Base-by-base conservation (phyloP, 1,284 basidiomycete genomes). In the Sparassis latifolia region DNA sequence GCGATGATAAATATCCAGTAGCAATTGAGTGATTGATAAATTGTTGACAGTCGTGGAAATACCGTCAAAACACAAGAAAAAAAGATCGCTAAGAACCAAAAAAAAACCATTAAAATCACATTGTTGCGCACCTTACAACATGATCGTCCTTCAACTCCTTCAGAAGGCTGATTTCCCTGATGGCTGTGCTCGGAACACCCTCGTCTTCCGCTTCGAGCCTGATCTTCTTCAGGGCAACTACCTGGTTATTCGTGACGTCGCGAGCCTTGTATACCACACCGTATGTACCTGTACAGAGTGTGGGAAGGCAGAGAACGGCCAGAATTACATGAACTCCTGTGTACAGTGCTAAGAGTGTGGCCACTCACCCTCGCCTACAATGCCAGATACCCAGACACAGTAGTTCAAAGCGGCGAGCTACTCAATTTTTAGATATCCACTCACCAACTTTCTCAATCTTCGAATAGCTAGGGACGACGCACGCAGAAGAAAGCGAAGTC, bases 191-290 rank as follows among this genome's bases (percentile, higher is more conserved):
- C 4, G 96, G 96, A 20, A 98, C 96, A 28, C 96, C 96, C 66
- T 99, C 93, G 60, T 97, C 97, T 71, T 99, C 96, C 20, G 94
- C 92, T 69, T 99, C 97, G 37, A 99, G 83, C 51, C 96, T 82
- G 64, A 99, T 99, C 79, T 99, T 98, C 81, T 99, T 99, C 63
- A 95, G 76, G 45, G 94, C 94, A 47, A 94, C 95, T 61, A 92
- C 82, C 69, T 83, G 66, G 71, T 90, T 82, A 48, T 82, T 83
- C 59, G 72, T 76, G 66, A 84, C 70, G 68, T 92, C 83, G 65
- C 84, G 82, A 56, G 86, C 92, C 69, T 94, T 94, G 80, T 98
- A 98, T 20, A 99, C 96, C 50, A 98, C 96, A 56, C 97, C 97
- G 62, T 99, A 99, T 44, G 97, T 99, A 62, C 96, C 96, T 98